Base-by-base conservation (phyloP, 495 filamentous ascomycete genomes). In the Xylaria grammica region DNA sequence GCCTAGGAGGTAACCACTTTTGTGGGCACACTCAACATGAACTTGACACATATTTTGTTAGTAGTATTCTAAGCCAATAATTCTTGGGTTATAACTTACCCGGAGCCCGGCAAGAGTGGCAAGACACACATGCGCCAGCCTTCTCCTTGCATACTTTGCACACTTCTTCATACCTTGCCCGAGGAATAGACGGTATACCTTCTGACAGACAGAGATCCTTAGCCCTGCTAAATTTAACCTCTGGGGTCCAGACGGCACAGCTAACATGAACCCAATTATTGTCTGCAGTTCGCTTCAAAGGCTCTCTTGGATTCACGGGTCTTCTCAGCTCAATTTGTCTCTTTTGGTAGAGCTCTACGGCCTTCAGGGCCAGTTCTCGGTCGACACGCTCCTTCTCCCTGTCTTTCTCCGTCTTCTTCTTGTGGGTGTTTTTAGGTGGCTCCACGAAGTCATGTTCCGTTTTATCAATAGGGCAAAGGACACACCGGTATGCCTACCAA, bases 221-320 rank as follows among this genome's bases (percentile, higher is more conserved):
- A 22, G 93, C 89, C 71, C 91, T 90, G 26, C 89, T 91, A 73
- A 96, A 98, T 71, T 92, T 96, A 67, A 97, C 87, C 70, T 97
- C 95, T 0, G 93, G 91, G 10, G 89, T 91, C 88, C 90, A 97
- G 32, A 97, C 80, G 4, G 95, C 93, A 69, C 95, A 99, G 45
- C 88, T 85, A 29, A 97, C 92, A 72, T 99, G 95, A n/a, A 96
- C 91, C 95, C 95, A 99, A 69, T 98, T 97, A 76, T 97, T 97
- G 62, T 92, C 90, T 9, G 89, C 87, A 0, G 95, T 99, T 30
- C 91, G 84, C 79, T 99, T 99, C 57, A 99, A 77, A 3, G 95
- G 89, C 69, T 98, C 95, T 19, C 96, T 91, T 29, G 95, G 95
- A 69, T 90, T 85, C 24, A 89, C 76, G 4, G 96, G 94, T 38